Evolutionary conservation across 2,329 filamentous ascomycete genomes (phyloP), one percentile per base, ranked within the genome.

Genomic region (Sporothrix pallida): DNA sequence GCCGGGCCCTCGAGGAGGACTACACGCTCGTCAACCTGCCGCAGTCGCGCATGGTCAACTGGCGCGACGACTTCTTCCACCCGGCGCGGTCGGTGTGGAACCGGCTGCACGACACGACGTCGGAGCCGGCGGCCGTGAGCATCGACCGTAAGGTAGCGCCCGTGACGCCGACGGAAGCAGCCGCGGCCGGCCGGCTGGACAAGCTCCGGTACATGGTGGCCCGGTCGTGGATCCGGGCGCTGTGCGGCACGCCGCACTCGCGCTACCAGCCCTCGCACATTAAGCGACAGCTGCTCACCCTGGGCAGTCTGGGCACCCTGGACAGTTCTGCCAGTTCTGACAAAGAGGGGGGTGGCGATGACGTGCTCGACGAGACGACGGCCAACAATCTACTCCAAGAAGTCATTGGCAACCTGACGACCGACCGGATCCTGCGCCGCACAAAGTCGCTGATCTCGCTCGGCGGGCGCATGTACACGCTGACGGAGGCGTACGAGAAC

Each of bases 391-490:
- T 88, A 17, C 83, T 90, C 2, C 83, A 86, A 60, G 80, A 81
- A 73, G 86, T 85, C 0, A 84, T 89, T 62, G 81, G 83, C 60
- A 81, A 84, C 54, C 82, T 90, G 15, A 85, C 86, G 46, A 79
- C 81, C 7, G 82, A 86, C 54, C 85, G 85, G 70, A 82, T 94
- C 37, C 87, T 89, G 50, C 88, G 88, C 77, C 87, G 87, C 76
- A 88, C 86, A 71, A 91, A 89, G 75, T 85, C 87, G 20, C 87
- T 89, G 42, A 85, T 86, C 0, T 82, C 88, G n/a, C 81, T 83
- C 44, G 86, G 86, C 2, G 90, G 90, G 0, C 85, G 89, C 10
- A 88, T 89, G 12, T 93, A 90, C 80, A 85, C 87, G 56, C 86
- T 93, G 48, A 88, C 89, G 71, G 87, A 90, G 75, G 84, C 85